These are phyloP conservation scores for Citrus unshiu DNA, from an alignment of 345 rosid genomes.

Conservation along the genomic window DNA sequence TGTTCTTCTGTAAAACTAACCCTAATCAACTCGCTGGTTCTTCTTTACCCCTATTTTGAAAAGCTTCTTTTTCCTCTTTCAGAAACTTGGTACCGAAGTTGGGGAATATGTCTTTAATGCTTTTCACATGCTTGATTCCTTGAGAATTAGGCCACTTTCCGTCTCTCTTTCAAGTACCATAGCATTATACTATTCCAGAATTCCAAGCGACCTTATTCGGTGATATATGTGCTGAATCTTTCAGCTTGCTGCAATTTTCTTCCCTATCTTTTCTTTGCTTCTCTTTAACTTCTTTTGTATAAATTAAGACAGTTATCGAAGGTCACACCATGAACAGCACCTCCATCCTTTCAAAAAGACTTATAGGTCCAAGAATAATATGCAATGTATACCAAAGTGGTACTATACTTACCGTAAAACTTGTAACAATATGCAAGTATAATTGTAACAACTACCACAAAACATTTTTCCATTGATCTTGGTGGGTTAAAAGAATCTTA, in stretches of 20 bases:
- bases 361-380: no score
- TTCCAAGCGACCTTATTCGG: neutral
- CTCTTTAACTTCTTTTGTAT: neutral
- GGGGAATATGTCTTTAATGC: neutral
- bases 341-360: neutral
- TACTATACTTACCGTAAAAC: neutral
- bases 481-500: neutral
- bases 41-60: neutral
- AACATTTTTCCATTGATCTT: no score
- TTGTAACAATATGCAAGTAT: neutral
- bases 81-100: neutral
- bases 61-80: neutral
- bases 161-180: neutral
- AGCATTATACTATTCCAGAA: neutral
- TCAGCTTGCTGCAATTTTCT: neutral
- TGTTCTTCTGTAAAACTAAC: neutral
- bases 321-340: neutral
- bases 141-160: neutral
- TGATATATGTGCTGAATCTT: neutral
- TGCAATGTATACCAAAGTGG: neutral
- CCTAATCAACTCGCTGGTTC: neutral
- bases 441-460: neutral
- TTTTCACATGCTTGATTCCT: conserved; percentile 3
- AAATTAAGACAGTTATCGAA: neutral
- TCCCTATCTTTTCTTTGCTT: neutral